A percentile compares a stretch with the other conserved stretches of the same genome.
These are phyloP conservation scores for Rhizopogon roseolus DNA, from an alignment of 768 basidiomycete genomes.

Conservation along the genomic window DNA sequence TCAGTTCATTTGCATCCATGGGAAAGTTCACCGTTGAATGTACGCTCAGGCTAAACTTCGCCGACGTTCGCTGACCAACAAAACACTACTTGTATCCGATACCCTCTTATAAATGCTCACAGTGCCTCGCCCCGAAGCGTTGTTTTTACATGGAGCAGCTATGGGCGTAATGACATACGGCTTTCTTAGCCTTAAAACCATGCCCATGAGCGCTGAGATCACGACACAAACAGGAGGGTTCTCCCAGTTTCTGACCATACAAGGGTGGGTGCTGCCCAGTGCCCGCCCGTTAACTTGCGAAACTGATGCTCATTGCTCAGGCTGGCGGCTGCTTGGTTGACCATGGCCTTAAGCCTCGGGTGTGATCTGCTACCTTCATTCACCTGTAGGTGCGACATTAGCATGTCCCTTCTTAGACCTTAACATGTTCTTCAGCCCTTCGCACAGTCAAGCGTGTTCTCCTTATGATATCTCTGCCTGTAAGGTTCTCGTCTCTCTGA, in stretches of 20 bases:
- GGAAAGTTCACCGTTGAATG: too few relatives aligned
- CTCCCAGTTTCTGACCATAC: slow-evolving; percentile 72
- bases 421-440: slow-evolving; percentile 1
- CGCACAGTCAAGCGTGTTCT: slow-evolving; percentile 51
- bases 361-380: slow-evolving; percentile 37
- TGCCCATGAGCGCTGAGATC: slow-evolving; percentile 28
- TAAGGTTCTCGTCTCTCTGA: slow-evolving; percentile 20
- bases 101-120: too few relatives aligned
- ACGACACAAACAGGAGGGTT: slow-evolving; percentile 55
- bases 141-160: slow-evolving; percentile 27
- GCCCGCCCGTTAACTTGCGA: neutral
- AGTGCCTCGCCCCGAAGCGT: slow-evolving; percentile 2
- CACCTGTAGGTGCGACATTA: slow-evolving; percentile 21
- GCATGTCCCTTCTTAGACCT: neutral
- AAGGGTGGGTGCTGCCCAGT: slow-evolving; percentile 46
- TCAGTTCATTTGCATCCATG: too few relatives aligned
- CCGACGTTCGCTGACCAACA: too few relatives aligned
- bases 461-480: slow-evolving; percentile 64
- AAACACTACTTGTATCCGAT: too few relatives aligned
- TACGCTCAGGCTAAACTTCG: too few relatives aligned
- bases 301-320: slow-evolving; percentile 15
- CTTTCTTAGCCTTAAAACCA: slow-evolving; percentile 14
- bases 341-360: slow-evolving; percentile 34
- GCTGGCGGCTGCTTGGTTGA: slow-evolving; percentile 34
- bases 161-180: slow-evolving; percentile 33